Conservation (phyloP, 495 filamentous ascomycete genomes). For the Cairneyella variabilis region DNA sequence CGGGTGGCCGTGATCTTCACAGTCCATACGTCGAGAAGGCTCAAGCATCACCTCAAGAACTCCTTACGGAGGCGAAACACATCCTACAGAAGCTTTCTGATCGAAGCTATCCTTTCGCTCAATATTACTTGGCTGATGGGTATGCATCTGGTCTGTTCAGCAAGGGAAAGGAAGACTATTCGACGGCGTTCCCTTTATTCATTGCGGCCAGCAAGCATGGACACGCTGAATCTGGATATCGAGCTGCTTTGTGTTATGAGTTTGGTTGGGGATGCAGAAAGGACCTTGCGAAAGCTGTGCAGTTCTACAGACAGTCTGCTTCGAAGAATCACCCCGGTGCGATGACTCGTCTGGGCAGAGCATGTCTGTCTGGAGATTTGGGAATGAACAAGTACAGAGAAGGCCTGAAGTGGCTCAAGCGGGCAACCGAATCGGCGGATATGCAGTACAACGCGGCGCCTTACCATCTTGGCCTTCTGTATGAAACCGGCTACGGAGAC, state of each 20-base stretch:
- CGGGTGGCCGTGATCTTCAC: slow-evolving; percentile 29
- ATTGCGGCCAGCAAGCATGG: slow-evolving; percentile 94
- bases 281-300: slow-evolving; percentile 83
- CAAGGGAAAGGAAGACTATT: slow-evolving; percentile 87
- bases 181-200: slow-evolving; percentile 87
- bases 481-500: slow-evolving; percentile 85
- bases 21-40: slow-evolving; percentile 34
- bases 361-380: slow-evolving; percentile 84
- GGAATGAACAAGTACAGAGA: slow-evolving; percentile 85
- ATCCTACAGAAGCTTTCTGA: slow-evolving; percentile 85
- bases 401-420: slow-evolving; percentile 94
- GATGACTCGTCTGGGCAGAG: slow-evolving; percentile 86
- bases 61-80: slow-evolving; percentile 81
- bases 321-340: slow-evolving; percentile 94
- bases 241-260: slow-evolving; percentile 92
- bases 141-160: slow-evolving; percentile 92
- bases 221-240: slow-evolving; percentile 93
- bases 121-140: slow-evolving; percentile 95
- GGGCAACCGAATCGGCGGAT: slow-evolving; percentile 85
- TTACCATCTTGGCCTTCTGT: slow-evolving; percentile 83
- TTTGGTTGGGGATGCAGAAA: slow-evolving; percentile 95
- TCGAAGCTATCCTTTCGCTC: slow-evolving; percentile 88
- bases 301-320: slow-evolving; percentile 86
- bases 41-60: slow-evolving; percentile 47
- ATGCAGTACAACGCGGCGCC: slow-evolving; percentile 87